Evolutionary conservation across 139 green algal species (phyloP).

Genomic region (Tetraselmis striata): DNA sequence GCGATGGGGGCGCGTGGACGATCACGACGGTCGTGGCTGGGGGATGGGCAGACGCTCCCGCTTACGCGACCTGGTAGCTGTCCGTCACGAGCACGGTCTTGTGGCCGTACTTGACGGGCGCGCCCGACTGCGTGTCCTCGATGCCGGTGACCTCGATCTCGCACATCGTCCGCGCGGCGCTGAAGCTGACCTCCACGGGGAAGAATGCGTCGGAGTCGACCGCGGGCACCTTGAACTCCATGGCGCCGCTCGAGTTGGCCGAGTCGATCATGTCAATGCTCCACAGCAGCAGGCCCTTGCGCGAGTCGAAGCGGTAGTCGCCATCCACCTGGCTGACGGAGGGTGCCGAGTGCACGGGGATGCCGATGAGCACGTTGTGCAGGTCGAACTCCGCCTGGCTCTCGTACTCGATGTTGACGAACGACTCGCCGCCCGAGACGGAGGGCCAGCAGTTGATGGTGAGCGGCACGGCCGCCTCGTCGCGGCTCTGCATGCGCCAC

Average conservation of each 20-base stretch:
- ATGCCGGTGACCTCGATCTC: conserved; percentile 62
- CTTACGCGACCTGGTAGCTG: conserved; percentile 51
- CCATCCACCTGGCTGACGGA: conserved; percentile 64
- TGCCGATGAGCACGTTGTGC: conserved; percentile 83
- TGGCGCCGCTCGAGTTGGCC: conserved; percentile 76
- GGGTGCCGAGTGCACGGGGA: conserved; percentile 63
- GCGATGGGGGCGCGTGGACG: too few relatives aligned
- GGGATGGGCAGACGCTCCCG: too few relatives aligned
- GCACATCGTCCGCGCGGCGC: conserved; percentile 62
- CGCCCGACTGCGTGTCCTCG: conserved; percentile 36
- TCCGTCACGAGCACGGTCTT: conserved; percentile 47
- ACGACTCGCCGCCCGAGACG: conserved; percentile 75
- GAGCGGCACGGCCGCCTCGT: conserved; percentile 64
- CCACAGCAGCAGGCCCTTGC: conserved; percentile 68
- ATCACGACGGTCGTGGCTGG: too few relatives aligned
- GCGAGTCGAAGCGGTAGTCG: conserved; percentile 77
- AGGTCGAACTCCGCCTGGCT: conserved; percentile 72
- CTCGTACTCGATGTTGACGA: conserved; percentile 99
- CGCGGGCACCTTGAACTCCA: conserved; percentile 91
- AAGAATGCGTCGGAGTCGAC: conserved; percentile 79
- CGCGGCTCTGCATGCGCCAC: conserved; percentile 68
- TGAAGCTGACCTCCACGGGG: conserved; percentile 85
- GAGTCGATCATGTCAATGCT: conserved; percentile 86
- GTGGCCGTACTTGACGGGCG: conserved; percentile 58
- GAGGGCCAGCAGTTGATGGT: conserved; percentile 95